Conservation (phyloP, 164 flowering plant species). For the Saururus chinensis region DNA sequence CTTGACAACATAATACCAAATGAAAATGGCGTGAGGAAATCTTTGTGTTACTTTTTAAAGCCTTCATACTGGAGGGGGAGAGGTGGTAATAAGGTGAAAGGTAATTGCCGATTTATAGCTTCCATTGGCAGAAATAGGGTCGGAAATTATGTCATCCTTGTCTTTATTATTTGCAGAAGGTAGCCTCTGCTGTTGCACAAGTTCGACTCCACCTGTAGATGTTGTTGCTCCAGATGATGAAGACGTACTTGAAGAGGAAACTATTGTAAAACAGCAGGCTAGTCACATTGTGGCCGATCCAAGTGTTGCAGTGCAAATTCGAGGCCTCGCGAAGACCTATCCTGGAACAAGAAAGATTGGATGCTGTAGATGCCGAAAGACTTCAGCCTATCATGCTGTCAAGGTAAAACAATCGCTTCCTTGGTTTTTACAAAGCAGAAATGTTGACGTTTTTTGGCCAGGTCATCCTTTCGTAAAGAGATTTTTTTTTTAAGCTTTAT, state of each 20-base stretch:
- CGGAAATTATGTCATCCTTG: background rate
- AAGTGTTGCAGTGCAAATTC: constrained; percentile 79
- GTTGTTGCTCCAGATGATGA: constrained; percentile 58
- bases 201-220: constrained; percentile 49
- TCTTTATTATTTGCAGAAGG: constrained; percentile 43
- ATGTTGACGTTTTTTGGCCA: background rate
- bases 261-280: constrained; percentile 48
- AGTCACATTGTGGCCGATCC: constrained; percentile 40
- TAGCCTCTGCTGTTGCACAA: constrained; percentile 57
- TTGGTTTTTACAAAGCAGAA: background rate
- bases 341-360: constrained; percentile 58
- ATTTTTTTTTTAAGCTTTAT: background rate
- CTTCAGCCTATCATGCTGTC: constrained; percentile 79
- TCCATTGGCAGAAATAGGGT: background rate
- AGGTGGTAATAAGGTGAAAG: constrained; percentile 69
- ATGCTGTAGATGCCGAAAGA: constrained; percentile 62
- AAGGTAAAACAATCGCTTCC: constrained; percentile 31
- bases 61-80: constrained; percentile 90
- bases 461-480: background rate
- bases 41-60: constrained; percentile 60
- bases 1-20: constrained; percentile 84
- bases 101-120: constrained; percentile 20
- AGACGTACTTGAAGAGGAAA: constrained; percentile 90
- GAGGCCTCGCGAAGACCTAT: constrained; percentile 78
- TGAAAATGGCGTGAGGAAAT: constrained; percentile 73